Evolutionary conservation across 371 early-diverging fungal genomes (phyloP).

Genomic region (Mucor lusitanicus): DNA sequence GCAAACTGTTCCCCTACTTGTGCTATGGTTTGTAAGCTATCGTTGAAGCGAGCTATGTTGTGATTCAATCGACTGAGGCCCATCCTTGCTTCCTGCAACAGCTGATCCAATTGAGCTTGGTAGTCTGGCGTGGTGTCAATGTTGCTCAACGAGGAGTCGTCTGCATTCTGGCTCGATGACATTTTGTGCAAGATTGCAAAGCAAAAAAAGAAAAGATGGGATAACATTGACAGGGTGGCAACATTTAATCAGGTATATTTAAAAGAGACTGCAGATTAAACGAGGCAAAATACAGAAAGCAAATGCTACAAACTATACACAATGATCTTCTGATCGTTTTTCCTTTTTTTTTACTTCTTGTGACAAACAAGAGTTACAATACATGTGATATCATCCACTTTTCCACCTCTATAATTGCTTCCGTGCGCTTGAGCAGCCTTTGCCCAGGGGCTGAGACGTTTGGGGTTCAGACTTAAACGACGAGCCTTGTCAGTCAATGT

Average conservation of each 20-base stretch:
- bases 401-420: slow-evolving; percentile 49
- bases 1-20: background rate
- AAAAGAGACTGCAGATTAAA: background rate
- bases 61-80: background rate
- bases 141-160: background rate
- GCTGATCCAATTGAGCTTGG: background rate
- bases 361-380: slow-evolving; percentile 46
- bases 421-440: slow-evolving; percentile 50
- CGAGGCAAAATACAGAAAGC: background rate
- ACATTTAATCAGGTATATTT: background rate
- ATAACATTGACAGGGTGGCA: background rate
- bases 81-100: background rate
- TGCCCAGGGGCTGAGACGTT: slow-evolving; percentile 56
- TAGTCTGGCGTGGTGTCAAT: background rate
- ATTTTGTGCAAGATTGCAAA: background rate
- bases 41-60: background rate
- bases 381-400: slow-evolving; percentile 56
- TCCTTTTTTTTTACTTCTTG: slow-evolving; percentile 7
- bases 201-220: background rate
- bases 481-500: slow-evolving; percentile 59
- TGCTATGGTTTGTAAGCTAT: background rate
- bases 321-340: background rate
- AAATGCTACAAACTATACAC: background rate
- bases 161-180: background rate
- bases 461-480: slow-evolving; percentile 56